These are phyloP conservation scores for Euphorbia schlechtendalii DNA, from an alignment of 441 rosid genomes.

Conservation along the genomic window DNA sequence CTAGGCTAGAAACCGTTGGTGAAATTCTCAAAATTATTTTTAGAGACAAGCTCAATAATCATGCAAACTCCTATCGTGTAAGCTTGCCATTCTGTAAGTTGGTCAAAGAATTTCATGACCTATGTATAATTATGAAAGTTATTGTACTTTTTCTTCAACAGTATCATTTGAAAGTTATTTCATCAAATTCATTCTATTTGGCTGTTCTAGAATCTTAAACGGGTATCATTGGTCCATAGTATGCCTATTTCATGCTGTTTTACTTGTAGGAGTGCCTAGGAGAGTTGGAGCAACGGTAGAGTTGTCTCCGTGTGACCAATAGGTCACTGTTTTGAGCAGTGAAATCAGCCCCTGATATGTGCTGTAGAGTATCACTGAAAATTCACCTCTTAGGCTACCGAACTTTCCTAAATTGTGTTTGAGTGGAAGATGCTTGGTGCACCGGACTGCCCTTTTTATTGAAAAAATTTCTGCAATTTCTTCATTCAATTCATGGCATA, in stretches of 20 bases:
- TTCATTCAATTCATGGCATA: background rate
- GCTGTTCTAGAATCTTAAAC: background rate
- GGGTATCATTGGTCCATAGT: background rate
- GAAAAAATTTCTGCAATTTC: background rate
- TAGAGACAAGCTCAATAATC: conserved; percentile 51
- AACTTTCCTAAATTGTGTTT: too few relatives aligned
- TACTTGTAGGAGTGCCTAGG: background rate
- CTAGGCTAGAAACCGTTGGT: conserved; percentile 72
- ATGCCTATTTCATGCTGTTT: background rate
- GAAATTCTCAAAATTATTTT: conserved; percentile 71
- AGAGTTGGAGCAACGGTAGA: too few relatives aligned
- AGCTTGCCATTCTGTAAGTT: conserved; percentile 30
- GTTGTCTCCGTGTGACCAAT: too few relatives aligned
- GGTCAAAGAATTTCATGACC: background rate
- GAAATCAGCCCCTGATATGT: too few relatives aligned
- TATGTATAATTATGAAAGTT: background rate
- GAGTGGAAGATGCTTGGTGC: too few relatives aligned
- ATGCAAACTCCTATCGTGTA: conserved; percentile 67
- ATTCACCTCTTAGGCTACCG: too few relatives aligned
- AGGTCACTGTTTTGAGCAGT: too few relatives aligned
- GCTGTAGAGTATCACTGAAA: too few relatives aligned
- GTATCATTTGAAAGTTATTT: background rate
- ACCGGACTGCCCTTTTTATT: too few relatives aligned
- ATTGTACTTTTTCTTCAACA: background rate
- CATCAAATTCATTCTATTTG: background rate